Base-by-base conservation (phyloP, 192 early-diverging fungal species). In the Mortierella antarctica region DNA sequence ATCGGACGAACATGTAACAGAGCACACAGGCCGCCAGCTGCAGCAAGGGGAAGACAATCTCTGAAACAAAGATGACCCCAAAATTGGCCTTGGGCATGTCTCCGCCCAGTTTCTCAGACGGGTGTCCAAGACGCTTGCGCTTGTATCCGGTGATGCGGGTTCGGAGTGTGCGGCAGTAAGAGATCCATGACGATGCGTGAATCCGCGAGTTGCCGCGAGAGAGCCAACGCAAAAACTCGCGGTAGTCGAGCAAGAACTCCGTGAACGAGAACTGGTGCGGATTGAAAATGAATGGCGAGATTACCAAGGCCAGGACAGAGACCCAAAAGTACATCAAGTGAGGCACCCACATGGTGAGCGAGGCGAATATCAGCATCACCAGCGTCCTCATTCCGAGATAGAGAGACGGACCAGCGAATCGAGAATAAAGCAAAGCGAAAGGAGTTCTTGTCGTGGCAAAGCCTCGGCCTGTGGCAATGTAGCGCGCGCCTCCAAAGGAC, bases 241-340 rank as follows among this genome's bases (percentile, higher is more conserved):
- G 89, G 75, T 94, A 96, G 73, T 96, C 95, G 8, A 91, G 65
- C 73, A 95, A 85, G 72, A 95, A 95, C 71, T 93, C 92, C 0
- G 85, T 85, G 61, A 95, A 85, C n/a, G 90, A 85, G 57, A 96
- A 95, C 80, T 96, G 95, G 69, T 95, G 93, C 17, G 93, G 94
- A 65, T 96, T 96, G 82, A 94, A 96, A 46, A 96, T 59, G 74
- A 95, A 96, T 5, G 95, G 94, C 56, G 95, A 92, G 54, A 96
- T 84, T 50, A 91, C 79, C 49, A 96, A 73, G 7, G 94, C 92
- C 40, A 92, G 72, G 53, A 92, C 92, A 39, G 91, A 93, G 40
- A 95, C 87, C 94, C 94, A 95, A 63, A 96, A 93, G 80, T 94
- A 96, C 46, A 90, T 78, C 67, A 95, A 65, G 18, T 93, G 92